phyloP scores from a whole-genome alignment of 495 filamentous ascomycete species.

The Trichoderma asperelloides region DNA sequence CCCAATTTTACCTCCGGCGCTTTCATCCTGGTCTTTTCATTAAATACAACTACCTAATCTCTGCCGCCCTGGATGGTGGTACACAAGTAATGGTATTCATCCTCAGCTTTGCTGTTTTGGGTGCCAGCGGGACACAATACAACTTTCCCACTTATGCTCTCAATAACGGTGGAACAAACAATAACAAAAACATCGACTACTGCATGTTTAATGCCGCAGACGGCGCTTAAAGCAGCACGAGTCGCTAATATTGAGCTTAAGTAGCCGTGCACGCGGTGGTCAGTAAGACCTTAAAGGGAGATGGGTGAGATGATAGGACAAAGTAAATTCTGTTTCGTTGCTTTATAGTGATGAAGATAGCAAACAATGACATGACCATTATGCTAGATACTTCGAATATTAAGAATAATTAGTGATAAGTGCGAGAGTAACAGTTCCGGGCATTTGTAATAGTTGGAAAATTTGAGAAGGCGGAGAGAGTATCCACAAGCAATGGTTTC shows the following conservation, averaged over 20 bases:
- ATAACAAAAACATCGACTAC: slow-evolving; percentile 19
- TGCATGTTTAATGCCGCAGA: slow-evolving; percentile 18
- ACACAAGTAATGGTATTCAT: slow-evolving; percentile 44
- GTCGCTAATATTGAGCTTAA: not conserved
- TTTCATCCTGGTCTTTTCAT: slow-evolving; percentile 39
- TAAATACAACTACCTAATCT: slow-evolving; percentile 47
- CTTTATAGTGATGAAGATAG: no score
- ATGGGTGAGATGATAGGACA: no score
- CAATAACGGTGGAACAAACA: slow-evolving; percentile 20
- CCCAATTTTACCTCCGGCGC: slow-evolving; percentile 43
- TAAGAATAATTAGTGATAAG: no score
- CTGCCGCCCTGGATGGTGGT: slow-evolving; percentile 45
- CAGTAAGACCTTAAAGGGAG: no score
- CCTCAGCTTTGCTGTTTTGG: slow-evolving; percentile 47
- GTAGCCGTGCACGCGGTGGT: not conserved
- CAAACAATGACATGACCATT: no score
- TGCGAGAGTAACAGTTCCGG: no score
- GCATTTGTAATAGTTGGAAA: no score
- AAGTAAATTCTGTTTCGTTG: no score
- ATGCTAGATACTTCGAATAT: no score
- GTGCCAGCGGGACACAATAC: slow-evolving; percentile 26
- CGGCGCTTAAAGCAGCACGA: not conserved
- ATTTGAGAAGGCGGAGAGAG: no score
- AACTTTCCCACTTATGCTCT: slow-evolving; percentile 36
- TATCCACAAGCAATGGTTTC: no score